Evolutionary conservation across 768 basidiomycete species (phyloP), one percentile per base, ranked within the genome.

Genomic region (Trametes elegans): DNA sequence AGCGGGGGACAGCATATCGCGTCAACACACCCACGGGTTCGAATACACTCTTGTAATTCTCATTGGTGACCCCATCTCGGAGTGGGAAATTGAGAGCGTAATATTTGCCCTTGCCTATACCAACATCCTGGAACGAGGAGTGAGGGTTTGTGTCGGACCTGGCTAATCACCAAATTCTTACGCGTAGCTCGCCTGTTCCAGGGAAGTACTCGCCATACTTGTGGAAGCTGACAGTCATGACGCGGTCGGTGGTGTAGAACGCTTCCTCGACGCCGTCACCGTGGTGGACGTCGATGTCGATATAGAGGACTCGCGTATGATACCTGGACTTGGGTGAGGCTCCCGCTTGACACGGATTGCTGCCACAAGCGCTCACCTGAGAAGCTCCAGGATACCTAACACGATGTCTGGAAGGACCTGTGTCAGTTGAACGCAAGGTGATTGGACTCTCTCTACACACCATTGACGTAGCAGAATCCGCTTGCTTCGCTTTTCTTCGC

Each of bases 201-300:
- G 97, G 97, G 71, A 99, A 99, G 71, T 90, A 99, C 71, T 99
- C 97, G 29, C 97, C 97, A 61, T 98, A 99, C 71, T 98, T 98
- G 70, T 99, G 97, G 73, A 98, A 97, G 63, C 91, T 94, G 66
- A 87, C 87, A 0, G 96, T 98, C 97, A 98, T 98, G 53, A 99
- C 97, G 39, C 97, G 81, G 68, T 99, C 96, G 19, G 97, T 98
- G 3, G 94, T 95, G 71, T 98, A 99, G 70, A 99, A 99, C 0
- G 97, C 97, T 71, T 99, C 97, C 68, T 99, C 97, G 21, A 99
- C 97, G 38, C 97, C 97, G 70, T 99, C 97, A 14, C 97, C 97
- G 58, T 99, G 97, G 68, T 99, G 97, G 1, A 97, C 92, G 68
- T 99, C 97, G 55, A 99, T 95, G 67, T 99, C 97, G 62, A 99